Conservation (phyloP, 345 rosid species). For the Theobroma cacao region DNA sequence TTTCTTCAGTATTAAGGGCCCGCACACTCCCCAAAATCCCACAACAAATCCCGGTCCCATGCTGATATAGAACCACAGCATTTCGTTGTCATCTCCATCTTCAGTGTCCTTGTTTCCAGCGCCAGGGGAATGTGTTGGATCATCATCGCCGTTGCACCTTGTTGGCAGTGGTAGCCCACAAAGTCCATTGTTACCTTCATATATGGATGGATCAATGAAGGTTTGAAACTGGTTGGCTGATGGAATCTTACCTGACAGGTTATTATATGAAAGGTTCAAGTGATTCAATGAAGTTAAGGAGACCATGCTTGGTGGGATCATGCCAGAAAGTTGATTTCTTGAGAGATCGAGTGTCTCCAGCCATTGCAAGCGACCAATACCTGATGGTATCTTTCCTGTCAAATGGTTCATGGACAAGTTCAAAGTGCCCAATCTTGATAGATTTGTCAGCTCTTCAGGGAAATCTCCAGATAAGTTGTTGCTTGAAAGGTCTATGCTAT, state of each 20-base stretch:
- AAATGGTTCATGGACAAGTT: slow-evolving; percentile 28
- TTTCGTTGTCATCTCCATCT: not conserved
- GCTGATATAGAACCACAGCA: slow-evolving; percentile 20
- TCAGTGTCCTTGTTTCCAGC: not conserved
- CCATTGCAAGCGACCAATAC: slow-evolving; percentile 12
- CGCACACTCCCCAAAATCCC: slow-evolving; percentile 4
- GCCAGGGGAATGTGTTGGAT: not conserved
- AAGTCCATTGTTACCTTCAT: slow-evolving; percentile 13
- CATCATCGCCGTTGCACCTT: not conserved
- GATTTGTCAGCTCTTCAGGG: slow-evolving; percentile 12
- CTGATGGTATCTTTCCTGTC: slow-evolving; percentile 17
- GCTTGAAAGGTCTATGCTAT: slow-evolving; percentile 21
- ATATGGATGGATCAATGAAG: slow-evolving; percentile 22
- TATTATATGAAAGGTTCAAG: slow-evolving; percentile 32
- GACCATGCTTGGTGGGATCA: slow-evolving; percentile 26
- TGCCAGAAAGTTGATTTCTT: slow-evolving; percentile 21
- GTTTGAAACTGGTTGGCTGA: slow-evolving; percentile 18
- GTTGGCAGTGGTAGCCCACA: slow-evolving; percentile 18
- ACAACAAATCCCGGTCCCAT: slow-evolving; percentile 25
- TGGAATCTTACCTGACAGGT: slow-evolving; percentile 28
- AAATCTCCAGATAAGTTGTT: slow-evolving; percentile 25
- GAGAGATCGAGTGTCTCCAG: slow-evolving; percentile 34
- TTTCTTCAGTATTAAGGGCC: not conserved
- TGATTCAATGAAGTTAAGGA: slow-evolving; percentile 1
- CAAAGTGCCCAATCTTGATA: slow-evolving; percentile 14